Base-by-base conservation (phyloP, 2,329 filamentous ascomycete species). In the Lecanoromycetidae sp. region DNA sequence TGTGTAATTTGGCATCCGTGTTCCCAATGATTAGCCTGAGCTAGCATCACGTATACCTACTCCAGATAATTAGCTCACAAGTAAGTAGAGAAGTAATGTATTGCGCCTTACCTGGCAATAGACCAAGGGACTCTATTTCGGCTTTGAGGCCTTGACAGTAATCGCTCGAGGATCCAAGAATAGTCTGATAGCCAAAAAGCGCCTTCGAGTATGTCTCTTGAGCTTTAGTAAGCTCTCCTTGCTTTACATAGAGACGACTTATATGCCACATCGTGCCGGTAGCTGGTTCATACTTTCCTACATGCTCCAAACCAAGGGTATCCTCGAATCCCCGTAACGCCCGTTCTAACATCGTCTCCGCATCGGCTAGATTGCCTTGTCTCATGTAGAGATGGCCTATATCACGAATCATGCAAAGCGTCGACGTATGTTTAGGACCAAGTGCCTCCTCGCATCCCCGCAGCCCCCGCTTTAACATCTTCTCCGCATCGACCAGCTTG, bases 281-380 rank as follows among this genome's bases (percentile, higher is more conserved):
- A n/a, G n/a, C n/a, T n/a, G n/a, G n/a, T n/a, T 22, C 0, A 2
- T 30, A 8, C 7, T n/a, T 43, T 5, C 1, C 2, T 8, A 5
- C 9, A 20, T 47, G 36, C 4, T 54, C 30, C 10, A 13, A 19
- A 13, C 54, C 52, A 3, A 50, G 25, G 29, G 26, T 29, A 12
- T 48, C 50, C 25, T 55, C 46, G 1, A 19, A 30, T 26, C 48
- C 40, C 29, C 3, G 15, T 19, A 55, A 44, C 23, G 40, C 51
- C 32, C 44, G 33, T 4, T 32, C 8, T 19, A 42, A 55, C 45
- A 58, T 57, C 37, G 42, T 35, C 52, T 61, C 54, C 7, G 59
- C 57, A 40, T 60, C 56, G 5, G 32, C 49, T 2, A 58, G 49
- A 48, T 54, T 57, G 36, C 53, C 56, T 45, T 60, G 56, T 5